Evolutionary conservation across 345 rosid genomes (phyloP), one percentile per base, ranked within the genome.

Genomic region (Ceriops tagal): DNA sequence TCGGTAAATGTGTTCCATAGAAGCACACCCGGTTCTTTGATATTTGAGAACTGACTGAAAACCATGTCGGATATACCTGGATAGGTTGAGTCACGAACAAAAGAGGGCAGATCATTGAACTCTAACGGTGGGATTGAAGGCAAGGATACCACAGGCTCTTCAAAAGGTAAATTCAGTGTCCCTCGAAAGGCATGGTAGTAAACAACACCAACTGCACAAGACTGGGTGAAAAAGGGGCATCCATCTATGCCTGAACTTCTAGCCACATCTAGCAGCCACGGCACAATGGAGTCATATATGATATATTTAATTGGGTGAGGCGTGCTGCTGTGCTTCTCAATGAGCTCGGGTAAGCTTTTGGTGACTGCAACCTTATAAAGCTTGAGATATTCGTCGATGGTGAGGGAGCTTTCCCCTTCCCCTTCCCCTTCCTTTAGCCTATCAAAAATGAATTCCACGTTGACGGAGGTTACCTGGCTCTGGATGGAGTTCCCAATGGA

Each of bases 191-290:
- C 68, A 75, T 83, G 83, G 58, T 75, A 77, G 72, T 81, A 87
- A 16, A 83, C 51, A 28, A 67, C 64, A 47, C 63, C 34, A 56
- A 87, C 89, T 7, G 83, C 76, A 20, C 82, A 83, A 32, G 77
- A 73, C 32, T 85, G 85, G 32, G 89, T 87, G 77, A 79, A 83
- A n/a, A 87, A 81, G 0, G 59, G 58, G 63, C 80, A 86, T 64
- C 77, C 87, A 0, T 5, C 49, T 1, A 83, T 8, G 9, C 87
- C 92, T 8, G 51, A 58, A 5, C 21, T 32, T 34, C 70, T 78
- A 2, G 89, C 92, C 62, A 80, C 35, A n/a, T 78, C 82, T 56
- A 85, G 66, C 31, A 72, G 81, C 92, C 92, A 85, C 0, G 89
- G 87, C 65, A 81, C 65, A 34, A 58, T 31, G 0, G 89, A 77